Conservation (phyloP, 352 stramenopile genomes). For the Phytophthora podocarpi region DNA sequence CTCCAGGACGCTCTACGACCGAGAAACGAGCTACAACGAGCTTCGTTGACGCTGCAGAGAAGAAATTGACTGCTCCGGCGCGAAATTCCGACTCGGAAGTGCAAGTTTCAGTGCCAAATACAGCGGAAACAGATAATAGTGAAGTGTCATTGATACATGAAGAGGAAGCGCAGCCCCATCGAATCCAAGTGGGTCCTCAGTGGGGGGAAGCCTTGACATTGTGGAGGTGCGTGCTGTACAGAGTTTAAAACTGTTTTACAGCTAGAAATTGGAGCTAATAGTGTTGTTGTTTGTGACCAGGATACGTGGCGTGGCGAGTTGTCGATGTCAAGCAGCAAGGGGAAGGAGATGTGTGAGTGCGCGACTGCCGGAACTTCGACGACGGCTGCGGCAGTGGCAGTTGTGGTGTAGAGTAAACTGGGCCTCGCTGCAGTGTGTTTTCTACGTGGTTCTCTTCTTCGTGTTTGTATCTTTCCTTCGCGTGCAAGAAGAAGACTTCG, state of each 20-base stretch:
- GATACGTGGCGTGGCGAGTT: slow-evolving; percentile 2
- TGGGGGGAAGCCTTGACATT: slow-evolving; percentile 13
- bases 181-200: not conserved
- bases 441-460: slow-evolving; percentile 69
- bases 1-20: not conserved
- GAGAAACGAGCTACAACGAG: not conserved
- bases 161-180: not conserved
- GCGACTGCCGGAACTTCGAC: slow-evolving; percentile 6
- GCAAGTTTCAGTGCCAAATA: slow-evolving; percentile 7
- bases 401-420: slow-evolving; percentile 66
- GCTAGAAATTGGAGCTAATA: slow-evolving; percentile 1
- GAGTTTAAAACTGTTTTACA: not conserved
- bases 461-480: slow-evolving; percentile 67
- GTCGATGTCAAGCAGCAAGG: slow-evolving; percentile 2
- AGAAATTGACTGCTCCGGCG: slow-evolving; percentile 6
- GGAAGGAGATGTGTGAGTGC: not conserved
- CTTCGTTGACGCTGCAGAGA: slow-evolving; percentile 15
- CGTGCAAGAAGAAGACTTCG: slow-evolving; percentile 65
- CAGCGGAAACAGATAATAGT: slow-evolving; percentile 1
- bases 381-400: slow-evolving; percentile 37
- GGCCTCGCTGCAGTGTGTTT: slow-evolving; percentile 57
- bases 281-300: slow-evolving; percentile 1
- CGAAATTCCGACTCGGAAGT: slow-evolving; percentile 13
- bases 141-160: slow-evolving; percentile 3
- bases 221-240: slow-evolving; percentile 12